Base-by-base conservation (phyloP, 768 basidiomycete genomes). In the Candolleomyces eurysporus region DNA sequence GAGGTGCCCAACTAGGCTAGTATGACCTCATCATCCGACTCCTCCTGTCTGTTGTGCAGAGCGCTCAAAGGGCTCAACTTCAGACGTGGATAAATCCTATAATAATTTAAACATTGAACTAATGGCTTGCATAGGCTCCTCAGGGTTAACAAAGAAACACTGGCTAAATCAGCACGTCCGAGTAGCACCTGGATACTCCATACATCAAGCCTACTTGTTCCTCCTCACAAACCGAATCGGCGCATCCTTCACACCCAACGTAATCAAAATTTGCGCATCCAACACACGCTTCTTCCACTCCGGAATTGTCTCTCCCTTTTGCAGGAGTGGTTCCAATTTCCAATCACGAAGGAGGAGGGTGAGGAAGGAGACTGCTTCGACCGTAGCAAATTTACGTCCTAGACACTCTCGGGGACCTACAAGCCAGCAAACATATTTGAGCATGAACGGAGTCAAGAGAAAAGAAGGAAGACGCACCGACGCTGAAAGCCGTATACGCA, bases 361-460 rank as follows among this genome's bases (percentile, higher is more conserved):
- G 19, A 87, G 75, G 73, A 87, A 83, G 53, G 77, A 79, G 17
- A 86, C 77, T 2, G 77, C 75, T 65, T 87, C 84, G 0, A 75
- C 77, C 0, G 77, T 75, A 3, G 85, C 82, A 63, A 88, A 87
- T 62, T 78, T 83, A 31, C 82, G 73, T 4, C 85, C 86, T 14
- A 85, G 70, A 62, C 86, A 88, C 5, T 76, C 75, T 16, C 84
- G 78, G 32, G 83, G 82, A 51, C 82, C 82, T 78, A 62, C 36
- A 36, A 36, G 11, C 36, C 36, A 11, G 6, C 36, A 6, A 2
- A 26, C 26, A 26, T 26, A 11, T 49, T 16, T 10, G 42, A 55
- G 19, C 21, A 42, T 19, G 19, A 49, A 52, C 42, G 45, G 55
- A 26, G 14, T 14, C 21, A 46, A 45, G 32, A 19, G 39, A 43